A percentile compares a stretch with the other conserved stretches of the same genome.
Conservation (phyloP, 2,329 filamentous ascomycete species). For the Cyphellophora europaea region DNA sequence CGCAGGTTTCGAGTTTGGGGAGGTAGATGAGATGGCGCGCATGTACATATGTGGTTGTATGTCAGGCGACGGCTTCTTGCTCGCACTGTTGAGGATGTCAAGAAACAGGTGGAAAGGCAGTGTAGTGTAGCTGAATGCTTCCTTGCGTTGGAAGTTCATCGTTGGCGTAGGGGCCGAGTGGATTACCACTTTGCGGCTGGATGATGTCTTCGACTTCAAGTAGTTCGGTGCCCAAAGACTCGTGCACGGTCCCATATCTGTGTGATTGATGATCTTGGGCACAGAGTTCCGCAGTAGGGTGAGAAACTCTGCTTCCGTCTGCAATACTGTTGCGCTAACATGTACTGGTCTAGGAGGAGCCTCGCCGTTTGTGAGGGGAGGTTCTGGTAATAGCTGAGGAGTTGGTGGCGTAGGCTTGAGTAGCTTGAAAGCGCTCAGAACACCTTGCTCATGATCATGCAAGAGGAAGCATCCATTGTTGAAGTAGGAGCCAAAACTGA, state of each 20-base stretch:
- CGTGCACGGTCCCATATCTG: slow-evolving; percentile 59
- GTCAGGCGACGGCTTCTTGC: slow-evolving; percentile 38
- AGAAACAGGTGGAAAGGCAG: slow-evolving; percentile 57
- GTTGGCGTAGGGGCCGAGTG: slow-evolving; percentile 57
- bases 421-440: slow-evolving; percentile 25
- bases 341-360: slow-evolving; percentile 4
- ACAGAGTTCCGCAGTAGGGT: slow-evolving; percentile 47
- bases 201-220: slow-evolving; percentile 53
- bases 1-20: slow-evolving; percentile 62
- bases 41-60: slow-evolving; percentile 52
- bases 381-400: not conserved
- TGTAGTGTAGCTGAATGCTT: slow-evolving; percentile 62
- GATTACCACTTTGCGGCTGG: slow-evolving; percentile 56
- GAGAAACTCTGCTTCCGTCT: slow-evolving; percentile 40
- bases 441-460: slow-evolving; percentile 20
- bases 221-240: slow-evolving; percentile 60
- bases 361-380: slow-evolving; percentile 1
- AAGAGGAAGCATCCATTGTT: slow-evolving; percentile 52
- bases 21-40: slow-evolving; percentile 62
- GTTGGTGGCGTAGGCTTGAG: slow-evolving; percentile 16
- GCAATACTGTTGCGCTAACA: not conserved
- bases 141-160: slow-evolving; percentile 77
- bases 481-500: slow-evolving; percentile 84
- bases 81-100: slow-evolving; percentile 42
- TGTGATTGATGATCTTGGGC: slow-evolving; percentile 56